phyloP scores from a whole-genome alignment of 345 rosid genomes.

The Corymbia maculata region DNA sequence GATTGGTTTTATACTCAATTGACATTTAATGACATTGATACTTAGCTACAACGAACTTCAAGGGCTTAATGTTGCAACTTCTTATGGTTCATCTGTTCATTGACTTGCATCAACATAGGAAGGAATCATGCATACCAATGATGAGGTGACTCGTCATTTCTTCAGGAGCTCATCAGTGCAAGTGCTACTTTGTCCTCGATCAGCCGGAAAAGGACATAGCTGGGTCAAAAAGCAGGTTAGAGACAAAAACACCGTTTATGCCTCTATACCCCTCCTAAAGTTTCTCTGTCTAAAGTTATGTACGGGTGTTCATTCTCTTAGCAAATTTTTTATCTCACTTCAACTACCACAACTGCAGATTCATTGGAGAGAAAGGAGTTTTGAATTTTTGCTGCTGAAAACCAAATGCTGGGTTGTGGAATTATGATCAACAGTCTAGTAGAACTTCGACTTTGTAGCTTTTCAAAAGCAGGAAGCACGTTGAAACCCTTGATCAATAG shows the following conservation, averaged over 20 bases:
- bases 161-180: slow-evolving; percentile 90
- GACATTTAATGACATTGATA: not conserved
- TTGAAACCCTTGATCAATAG: not conserved
- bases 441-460: not conserved
- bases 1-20: not conserved
- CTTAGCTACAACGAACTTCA: not conserved
- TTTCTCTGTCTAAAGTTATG: not conserved
- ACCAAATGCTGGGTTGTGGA: not conserved
- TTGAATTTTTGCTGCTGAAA: not conserved
- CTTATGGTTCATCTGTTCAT: not conserved
- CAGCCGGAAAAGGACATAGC: slow-evolving; percentile 85
- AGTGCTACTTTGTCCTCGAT: slow-evolving; percentile 82
- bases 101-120: slow-evolving; percentile 34
- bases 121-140: slow-evolving; percentile 76
- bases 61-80: not conserved
- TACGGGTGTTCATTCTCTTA: not conserved
- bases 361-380: not conserved
- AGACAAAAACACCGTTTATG: slow-evolving; percentile 3
- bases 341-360: not conserved
- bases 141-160: slow-evolving; percentile 82
- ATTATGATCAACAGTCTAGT: not conserved
- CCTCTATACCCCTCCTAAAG: not conserved
- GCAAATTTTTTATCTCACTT: not conserved
- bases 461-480: not conserved
- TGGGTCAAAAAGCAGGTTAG: slow-evolving; percentile 65